phyloP scores from a whole-genome alignment of 768 basidiomycete species.

The Boletus reticuloceps region DNA sequence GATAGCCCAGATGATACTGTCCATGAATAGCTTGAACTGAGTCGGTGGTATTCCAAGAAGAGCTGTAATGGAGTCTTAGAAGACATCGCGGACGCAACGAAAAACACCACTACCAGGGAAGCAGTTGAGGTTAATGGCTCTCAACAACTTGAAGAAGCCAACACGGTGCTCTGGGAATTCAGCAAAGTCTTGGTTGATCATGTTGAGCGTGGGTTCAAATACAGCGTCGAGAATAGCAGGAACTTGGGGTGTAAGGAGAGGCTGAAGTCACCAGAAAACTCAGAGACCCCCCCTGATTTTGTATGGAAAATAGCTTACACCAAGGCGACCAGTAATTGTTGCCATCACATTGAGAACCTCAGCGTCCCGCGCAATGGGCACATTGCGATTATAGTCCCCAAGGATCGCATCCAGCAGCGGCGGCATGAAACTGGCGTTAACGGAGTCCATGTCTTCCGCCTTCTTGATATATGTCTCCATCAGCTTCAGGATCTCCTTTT shows the following conservation, averaged over 20 bases:
- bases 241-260: conserved; percentile 87
- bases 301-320: conserved; percentile 51
- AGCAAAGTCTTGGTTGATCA: conserved; percentile 99
- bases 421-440: conserved; percentile 91
- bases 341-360: conserved; percentile 98
- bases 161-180: conserved; percentile 97
- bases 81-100: neutral
- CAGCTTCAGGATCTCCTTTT: conserved; percentile 95
- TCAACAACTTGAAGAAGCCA: conserved; percentile 94
- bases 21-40: conserved; percentile 98
- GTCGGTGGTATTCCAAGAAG: conserved; percentile 81
- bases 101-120: conserved; percentile 73
- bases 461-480: conserved; percentile 98
- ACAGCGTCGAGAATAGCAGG: conserved; percentile 94
- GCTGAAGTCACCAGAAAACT: conserved; percentile 40
- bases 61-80: conserved; percentile 36
- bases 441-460: conserved; percentile 93
- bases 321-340: conserved; percentile 84
- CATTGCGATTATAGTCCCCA: conserved; percentile 95
- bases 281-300: neutral
- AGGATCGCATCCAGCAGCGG: conserved; percentile 94
- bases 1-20: conserved; percentile 99
- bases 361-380: conserved; percentile 90
- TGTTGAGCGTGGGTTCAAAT: conserved; percentile 93
- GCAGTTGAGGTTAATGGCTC: conserved; percentile 89